phyloP scores from a whole-genome alignment of 2,329 filamentous ascomycete species.

The Aspergillus amoenus region DNA sequence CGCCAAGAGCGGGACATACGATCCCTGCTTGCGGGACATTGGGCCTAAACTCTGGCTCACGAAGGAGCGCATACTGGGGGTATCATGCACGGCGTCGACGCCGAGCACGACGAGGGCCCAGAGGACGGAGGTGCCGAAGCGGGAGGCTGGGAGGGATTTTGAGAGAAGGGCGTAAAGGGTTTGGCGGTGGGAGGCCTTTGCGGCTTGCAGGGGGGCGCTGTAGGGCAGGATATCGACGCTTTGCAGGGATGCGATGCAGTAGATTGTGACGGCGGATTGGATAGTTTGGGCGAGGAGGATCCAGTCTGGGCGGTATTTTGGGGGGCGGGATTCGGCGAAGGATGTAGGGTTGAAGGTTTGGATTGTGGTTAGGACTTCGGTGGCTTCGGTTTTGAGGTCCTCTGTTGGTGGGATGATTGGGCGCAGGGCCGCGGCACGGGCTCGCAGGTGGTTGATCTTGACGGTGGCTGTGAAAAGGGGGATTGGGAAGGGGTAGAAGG shows the following conservation, averaged over 20 bases:
- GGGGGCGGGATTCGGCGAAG: not conserved
- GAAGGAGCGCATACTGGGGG: constrained; percentile 8
- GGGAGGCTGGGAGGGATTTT: constrained; percentile 14
- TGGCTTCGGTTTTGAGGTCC: not conserved
- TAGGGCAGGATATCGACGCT: constrained; percentile 29
- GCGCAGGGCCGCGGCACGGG: constrained; percentile 7
- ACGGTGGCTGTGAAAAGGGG: constrained; percentile 35
- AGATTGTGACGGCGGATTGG: constrained; percentile 33
- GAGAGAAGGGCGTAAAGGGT: not conserved
- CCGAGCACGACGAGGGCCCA: constrained; percentile 42
- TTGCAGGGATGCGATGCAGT: constrained; percentile 40
- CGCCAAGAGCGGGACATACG: constrained; percentile 32
- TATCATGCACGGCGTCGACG: constrained; percentile 27
- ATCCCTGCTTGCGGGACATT: constrained; percentile 24
- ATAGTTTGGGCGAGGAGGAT: constrained; percentile 30
- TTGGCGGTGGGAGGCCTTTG: not conserved
- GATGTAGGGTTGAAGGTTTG: not conserved
- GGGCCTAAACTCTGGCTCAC: not conserved
- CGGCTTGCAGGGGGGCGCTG: not conserved
- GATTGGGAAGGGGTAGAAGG: constrained; percentile 32
- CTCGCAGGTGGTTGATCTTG: constrained; percentile 38
- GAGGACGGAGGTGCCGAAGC: constrained; percentile 26
- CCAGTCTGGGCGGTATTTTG: not conserved
- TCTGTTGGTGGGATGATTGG: not conserved
- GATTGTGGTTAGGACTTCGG: not conserved